A percentile compares a stretch with the other conserved stretches of the same genome.
These are phyloP conservation scores for Skeletonema marinoi DNA, from an alignment of 108 stramenopile species.

Conservation along the genomic window DNA sequence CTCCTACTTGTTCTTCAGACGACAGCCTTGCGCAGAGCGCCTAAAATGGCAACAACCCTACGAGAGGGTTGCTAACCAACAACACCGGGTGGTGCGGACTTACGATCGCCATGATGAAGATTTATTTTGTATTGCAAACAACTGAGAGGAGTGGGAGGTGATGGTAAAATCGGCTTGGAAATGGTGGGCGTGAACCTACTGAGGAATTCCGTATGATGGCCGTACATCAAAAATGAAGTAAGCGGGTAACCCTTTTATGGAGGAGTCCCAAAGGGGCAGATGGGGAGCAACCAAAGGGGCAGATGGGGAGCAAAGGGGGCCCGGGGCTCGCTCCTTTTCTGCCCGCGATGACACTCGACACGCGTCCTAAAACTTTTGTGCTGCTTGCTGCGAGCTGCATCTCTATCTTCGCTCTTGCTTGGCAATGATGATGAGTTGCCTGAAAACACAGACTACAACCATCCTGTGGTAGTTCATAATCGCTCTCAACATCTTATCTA, in stretches of 20 bases:
- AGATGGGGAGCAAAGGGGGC: no score
- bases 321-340: no score
- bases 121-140: not conserved
- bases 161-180: not conserved
- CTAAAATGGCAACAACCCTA: constrained; percentile 13
- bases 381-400: no score
- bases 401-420: no score
- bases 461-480: no score
- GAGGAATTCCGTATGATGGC: not conserved
- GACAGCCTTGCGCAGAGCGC: constrained; percentile 37
- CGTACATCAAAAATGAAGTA: not conserved
- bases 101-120: constrained; percentile 57
- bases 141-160: not conserved
- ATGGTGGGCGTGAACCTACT: not conserved
- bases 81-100: constrained; percentile 53
- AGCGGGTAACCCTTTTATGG: not conserved
- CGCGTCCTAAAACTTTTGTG: no score
- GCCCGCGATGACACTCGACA: no score
- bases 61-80: constrained; percentile 30
- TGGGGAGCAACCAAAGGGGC: no score
- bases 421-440: no score
- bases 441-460: no score
- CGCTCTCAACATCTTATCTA: no score
- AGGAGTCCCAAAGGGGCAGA: not conserved
- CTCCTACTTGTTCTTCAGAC: constrained; percentile 13